Conservation (phyloP, 108 stramenopile species). For the Fistulifera pelliculosa region DNA sequence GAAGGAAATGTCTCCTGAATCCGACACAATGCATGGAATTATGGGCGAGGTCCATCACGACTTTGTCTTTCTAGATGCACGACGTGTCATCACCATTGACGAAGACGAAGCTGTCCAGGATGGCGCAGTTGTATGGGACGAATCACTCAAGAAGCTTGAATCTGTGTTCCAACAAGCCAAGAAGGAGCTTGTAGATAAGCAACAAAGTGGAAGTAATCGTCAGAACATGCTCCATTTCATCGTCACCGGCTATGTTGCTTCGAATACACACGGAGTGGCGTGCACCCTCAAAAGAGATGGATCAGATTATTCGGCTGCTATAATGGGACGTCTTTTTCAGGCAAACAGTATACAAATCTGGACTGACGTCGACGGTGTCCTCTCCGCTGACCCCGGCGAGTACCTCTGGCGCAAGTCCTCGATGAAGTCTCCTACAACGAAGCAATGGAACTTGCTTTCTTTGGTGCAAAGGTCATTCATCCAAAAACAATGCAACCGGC, state of each 20-base stretch:
- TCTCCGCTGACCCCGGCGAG: conserved; percentile 78
- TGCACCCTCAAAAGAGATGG: conserved; percentile 85
- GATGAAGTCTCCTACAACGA: conserved; percentile 79
- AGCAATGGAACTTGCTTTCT: conserved; percentile 91
- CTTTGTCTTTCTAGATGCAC: conserved; percentile 71
- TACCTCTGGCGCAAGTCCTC: conserved; percentile 61
- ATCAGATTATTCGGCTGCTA: conserved; percentile 82
- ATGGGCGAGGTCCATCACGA: conserved; percentile 2
- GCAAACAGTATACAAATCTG: conserved; percentile 72
- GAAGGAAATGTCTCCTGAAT: background rate
- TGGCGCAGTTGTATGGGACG: conserved; percentile 56
- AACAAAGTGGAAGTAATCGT: background rate
- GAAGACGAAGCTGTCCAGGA: conserved; percentile 60
- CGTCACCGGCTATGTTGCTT: conserved; percentile 87
- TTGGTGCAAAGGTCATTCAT: conserved; percentile 90
- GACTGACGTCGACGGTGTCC: conserved; percentile 76
- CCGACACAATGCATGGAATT: background rate
- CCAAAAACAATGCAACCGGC: conserved; percentile 85
- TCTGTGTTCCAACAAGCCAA: conserved; percentile 27
- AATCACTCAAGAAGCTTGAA: conserved; percentile 31
- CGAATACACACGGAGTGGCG: conserved; percentile 76
- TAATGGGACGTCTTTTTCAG: conserved; percentile 74
- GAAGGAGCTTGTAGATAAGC: conserved; percentile 6
- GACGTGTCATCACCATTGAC: conserved; percentile 69
- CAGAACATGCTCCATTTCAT: conserved; percentile 44